Conservation (phyloP, 2,329 filamentous ascomycete species). For the Sporothrix brasiliensis region DNA sequence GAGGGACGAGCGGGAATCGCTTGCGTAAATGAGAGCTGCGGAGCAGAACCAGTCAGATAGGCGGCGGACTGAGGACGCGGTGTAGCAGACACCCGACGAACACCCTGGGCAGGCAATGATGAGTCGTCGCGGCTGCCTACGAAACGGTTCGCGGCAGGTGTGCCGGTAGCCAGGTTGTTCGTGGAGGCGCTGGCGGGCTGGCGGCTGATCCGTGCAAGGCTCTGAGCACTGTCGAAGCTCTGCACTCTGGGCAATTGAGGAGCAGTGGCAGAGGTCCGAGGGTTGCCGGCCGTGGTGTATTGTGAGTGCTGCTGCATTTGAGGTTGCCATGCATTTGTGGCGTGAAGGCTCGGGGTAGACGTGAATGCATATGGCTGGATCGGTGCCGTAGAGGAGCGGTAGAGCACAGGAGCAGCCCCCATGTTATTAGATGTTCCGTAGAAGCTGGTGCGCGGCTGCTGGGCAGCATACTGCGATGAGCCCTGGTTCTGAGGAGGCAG, state of each 20-base stretch:
- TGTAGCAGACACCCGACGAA: constrained; percentile 46
- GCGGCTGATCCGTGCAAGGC: constrained; percentile 35
- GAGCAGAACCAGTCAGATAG: constrained; percentile 45
- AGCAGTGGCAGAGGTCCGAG: constrained; percentile 54
- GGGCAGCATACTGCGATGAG: constrained; percentile 49
- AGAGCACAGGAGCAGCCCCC: constrained; percentile 49
- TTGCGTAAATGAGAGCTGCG: constrained; percentile 58
- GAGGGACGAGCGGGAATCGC: constrained; percentile 66
- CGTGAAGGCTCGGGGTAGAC: constrained; percentile 66
- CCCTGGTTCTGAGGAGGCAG: constrained; percentile 26
- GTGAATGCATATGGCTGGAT: constrained; percentile 79
- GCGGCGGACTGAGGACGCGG: constrained; percentile 51
- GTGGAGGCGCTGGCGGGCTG: constrained; percentile 47
- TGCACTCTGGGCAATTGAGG: constrained; percentile 49
- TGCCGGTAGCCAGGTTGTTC: constrained; percentile 47
- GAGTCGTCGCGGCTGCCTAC: constrained; percentile 58
- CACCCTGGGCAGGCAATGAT: constrained; percentile 46
- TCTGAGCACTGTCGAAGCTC: constrained; percentile 41
- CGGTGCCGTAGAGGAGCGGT: constrained; percentile 60
- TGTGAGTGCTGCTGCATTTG: constrained; percentile 28
- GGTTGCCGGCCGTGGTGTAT: constrained; percentile 31
- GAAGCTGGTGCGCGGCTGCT: constrained; percentile 54
- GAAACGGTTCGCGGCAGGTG: constrained; percentile 40
- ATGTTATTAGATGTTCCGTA: constrained; percentile 55
- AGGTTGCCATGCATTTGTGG: constrained; percentile 38